Base-by-base conservation (phyloP, 2,329 filamentous ascomycete genomes). In the Aspergillus sp. region DNA sequence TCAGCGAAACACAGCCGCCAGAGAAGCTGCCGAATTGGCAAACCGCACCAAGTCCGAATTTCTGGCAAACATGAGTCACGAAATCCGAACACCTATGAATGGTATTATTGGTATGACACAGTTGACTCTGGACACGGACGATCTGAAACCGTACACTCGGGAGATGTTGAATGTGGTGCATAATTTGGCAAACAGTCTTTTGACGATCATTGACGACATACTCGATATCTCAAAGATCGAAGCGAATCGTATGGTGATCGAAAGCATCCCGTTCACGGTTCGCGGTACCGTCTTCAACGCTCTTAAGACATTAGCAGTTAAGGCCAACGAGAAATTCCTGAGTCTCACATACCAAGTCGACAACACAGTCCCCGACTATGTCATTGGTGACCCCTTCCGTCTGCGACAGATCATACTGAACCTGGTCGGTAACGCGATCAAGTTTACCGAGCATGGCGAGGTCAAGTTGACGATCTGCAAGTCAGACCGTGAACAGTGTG, bases 151-250 rank as follows among this genome's bases (percentile, higher is more conserved):
- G 70, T 96, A 96, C 69, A 95, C 97, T 70, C 88, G 95, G 66
- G 95, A 99, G 78, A 98, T 98, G 93, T 80, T 98, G 75, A 98
- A 97, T 67, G 96, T 97, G 69, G 93, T 99, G 66, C 93, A 97
- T 77, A 96, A 96, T 70, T 81, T 98, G 65, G 95, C 93, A 64
- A 97, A 97, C 78, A 96, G 93, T 77, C 80, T 99, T 67, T 80
- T 99, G 68, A 98, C 93, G 50, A 98, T 99, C 67, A 98, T 99
- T 70, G 93, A 99, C 73, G 85, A 87, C 66, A 87, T 88, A 65
- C 77, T 87, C 57, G 86, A 88, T 73, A 88, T 88, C 60, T 86
- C 83, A 22, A 88, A 88, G 76, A 88, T 99, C 66, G 95, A 98
- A 77, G 95, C 95, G 42, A 92, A 96, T 73, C 87, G 95, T 61